Conservation (phyloP, 192 early-diverging fungal species). For the Diversispora epigaea region DNA sequence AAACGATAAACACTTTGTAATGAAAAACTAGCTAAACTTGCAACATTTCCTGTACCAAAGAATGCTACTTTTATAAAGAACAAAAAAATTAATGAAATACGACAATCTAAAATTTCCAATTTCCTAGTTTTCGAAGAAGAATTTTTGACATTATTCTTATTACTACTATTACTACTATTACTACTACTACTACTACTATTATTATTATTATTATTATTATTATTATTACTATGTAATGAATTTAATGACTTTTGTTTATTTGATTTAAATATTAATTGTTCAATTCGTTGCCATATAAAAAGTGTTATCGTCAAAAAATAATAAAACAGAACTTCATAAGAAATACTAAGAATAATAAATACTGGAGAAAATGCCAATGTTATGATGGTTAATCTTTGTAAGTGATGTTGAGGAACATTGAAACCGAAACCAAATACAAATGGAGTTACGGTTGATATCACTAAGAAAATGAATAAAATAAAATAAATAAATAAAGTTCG, state of each 20-base stretch:
- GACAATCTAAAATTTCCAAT: conserved; percentile 56
- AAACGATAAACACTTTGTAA: conserved; percentile 87
- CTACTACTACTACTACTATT: too few relatives aligned
- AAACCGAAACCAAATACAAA: conserved; percentile 58
- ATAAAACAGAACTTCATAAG: conserved; percentile 89
- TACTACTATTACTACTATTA: too few relatives aligned
- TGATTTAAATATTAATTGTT: conserved; percentile 43
- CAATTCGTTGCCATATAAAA: conserved; percentile 76
- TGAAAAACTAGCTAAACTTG: conserved; percentile 81
- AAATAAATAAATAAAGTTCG: too few relatives aligned
- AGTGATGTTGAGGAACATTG: conserved; percentile 62
- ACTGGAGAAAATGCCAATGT: conserved; percentile 85
- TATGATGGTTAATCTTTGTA: conserved; percentile 77
- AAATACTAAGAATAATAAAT: conserved; percentile 85
- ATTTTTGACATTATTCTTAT: too few relatives aligned
- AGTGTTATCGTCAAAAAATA: conserved; percentile 73
- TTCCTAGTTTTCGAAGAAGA: conserved; percentile 37
- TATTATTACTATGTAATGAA: too few relatives aligned
- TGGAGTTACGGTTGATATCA: conserved; percentile 52
- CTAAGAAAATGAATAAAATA: too few relatives aligned
- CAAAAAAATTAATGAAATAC: conserved; percentile 73
- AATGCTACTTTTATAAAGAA: conserved; percentile 92
- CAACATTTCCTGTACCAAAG: conserved; percentile 97
- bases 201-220: too few relatives aligned
- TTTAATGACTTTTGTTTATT: too few relatives aligned